Base-by-base conservation (phyloP, 345 rosid species). In the Durio zibethinus region DNA sequence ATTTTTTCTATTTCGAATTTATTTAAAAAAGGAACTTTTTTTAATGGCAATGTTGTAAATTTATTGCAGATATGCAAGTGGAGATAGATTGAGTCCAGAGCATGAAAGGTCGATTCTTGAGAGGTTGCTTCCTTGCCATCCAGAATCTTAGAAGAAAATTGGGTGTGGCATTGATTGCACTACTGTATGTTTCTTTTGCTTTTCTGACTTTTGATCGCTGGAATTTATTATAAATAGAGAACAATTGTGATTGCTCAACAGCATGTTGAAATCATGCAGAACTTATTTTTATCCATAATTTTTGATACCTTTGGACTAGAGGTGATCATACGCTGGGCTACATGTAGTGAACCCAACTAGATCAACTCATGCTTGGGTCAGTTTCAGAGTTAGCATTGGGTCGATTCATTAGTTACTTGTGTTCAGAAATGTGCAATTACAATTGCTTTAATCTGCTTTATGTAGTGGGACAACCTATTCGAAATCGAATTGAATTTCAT, bases 71-170 rank as follows among this genome's bases (percentile, higher is more conserved):
- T 94, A 94, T 74, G 87, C 81, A 65, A 90, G 85, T 78, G 97
- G 90, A 76, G 94, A 87, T 40, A 93, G 88, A 76, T 65, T 96
- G 72, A 90, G 82, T 60, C 81, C 92, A 0, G 99, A 90, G 77
- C 97, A 96, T n/a, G 94, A 96, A 83, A 87, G 56, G 65, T 86
- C 84, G 0, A 88, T 96, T 50, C 77, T 87, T 11, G 95, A 94
- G 78, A 90, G 84, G 85, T 77, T 96, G 79, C 98, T 96, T 87
- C 94, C 97, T 1, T 86, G 87, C 82, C 99, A 96, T 83, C 98
- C 97, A 0, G 94, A 88, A 33, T 85, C 31, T 50, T 87, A 92
- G 77, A 86, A 87, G 88, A 96, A 96, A 86, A 87, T 89, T 5
- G 99, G 99, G 36, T 85, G 89, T 79, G 98, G 99, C 69, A 87